Evolutionary conservation across 768 basidiomycete species (phyloP).

Genomic region (Krasilnikovozyma curviuscula): DNA sequence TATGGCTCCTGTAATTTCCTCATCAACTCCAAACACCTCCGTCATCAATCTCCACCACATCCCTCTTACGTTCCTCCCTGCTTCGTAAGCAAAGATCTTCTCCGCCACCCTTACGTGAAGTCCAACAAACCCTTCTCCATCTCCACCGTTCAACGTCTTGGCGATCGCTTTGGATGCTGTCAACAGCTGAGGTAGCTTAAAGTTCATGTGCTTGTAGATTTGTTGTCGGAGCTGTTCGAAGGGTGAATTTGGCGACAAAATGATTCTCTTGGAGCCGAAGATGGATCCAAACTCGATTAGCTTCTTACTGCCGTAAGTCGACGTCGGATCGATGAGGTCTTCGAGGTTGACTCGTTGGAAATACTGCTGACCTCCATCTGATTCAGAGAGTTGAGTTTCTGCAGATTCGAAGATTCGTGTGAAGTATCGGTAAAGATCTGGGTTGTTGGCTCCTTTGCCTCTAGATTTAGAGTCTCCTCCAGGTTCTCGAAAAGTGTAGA

Average conservation of each 20-base stretch:
- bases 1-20: too few species aligned
- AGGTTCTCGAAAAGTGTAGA: conserved; percentile 33
- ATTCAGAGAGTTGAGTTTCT: not conserved
- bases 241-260: conserved; percentile 30
- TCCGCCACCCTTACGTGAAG: conserved; percentile 53
- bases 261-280: conserved; percentile 52
- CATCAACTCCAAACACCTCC: too few species aligned
- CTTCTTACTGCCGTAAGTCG: conserved; percentile 29
- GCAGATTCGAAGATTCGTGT: not conserved
- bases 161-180: conserved; percentile 32
- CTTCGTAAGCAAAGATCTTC: conserved; percentile 37
- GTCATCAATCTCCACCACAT: conserved; percentile 34
- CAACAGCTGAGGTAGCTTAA: conserved; percentile 35
- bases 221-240: conserved; percentile 31
- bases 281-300: conserved; percentile 54
- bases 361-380: not conserved
- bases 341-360: conserved; percentile 18
- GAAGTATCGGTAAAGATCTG: conserved; percentile 38
- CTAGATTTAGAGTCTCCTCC: too few species aligned
- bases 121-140: conserved; percentile 33
- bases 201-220: conserved; percentile 41
- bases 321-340: conserved; percentile 29
- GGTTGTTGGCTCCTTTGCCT: too few species aligned
- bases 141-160: conserved; percentile 28
- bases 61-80: conserved; percentile 30